phyloP scores from a whole-genome alignment of 192 early-diverging fungal genomes.

The Physocladia obscura region DNA sequence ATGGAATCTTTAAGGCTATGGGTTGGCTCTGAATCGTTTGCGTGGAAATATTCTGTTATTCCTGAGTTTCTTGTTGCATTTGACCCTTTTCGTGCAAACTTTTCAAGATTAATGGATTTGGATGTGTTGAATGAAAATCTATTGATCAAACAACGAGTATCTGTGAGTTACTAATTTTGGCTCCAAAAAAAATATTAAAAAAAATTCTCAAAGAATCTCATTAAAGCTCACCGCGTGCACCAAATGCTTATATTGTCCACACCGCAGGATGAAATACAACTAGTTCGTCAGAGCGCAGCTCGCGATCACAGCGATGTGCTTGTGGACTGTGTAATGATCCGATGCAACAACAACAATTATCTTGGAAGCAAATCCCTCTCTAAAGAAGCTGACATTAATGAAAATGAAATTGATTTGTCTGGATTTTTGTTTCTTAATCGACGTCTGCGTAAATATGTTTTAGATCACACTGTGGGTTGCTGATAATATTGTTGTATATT shows the following conservation, averaged over 20 bases:
- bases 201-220: neutral
- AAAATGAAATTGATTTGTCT: neutral
- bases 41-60: too few relatives aligned
- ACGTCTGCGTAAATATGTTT: neutral
- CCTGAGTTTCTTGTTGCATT: too few relatives aligned
- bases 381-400: neutral
- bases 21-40: too few relatives aligned
- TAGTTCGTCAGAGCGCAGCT: neutral
- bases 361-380: too few relatives aligned
- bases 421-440: neutral
- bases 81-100: conserved; percentile 5
- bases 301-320: neutral
- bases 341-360: neutral
- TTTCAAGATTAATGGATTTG: neutral
- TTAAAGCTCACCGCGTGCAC: conserved; percentile 23
- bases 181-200: neutral
- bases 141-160: conserved; percentile 4
- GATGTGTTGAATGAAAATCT: conserved; percentile 19
- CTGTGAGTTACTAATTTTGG: neutral
- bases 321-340: conserved; percentile 7
- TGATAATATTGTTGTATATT: neutral
- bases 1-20: neutral
- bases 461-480: conserved; percentile 7
- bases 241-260: neutral
- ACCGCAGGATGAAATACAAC: neutral